Base-by-base conservation (phyloP, 345 rosid genomes). In the Diplotaxis tenuifolia region DNA sequence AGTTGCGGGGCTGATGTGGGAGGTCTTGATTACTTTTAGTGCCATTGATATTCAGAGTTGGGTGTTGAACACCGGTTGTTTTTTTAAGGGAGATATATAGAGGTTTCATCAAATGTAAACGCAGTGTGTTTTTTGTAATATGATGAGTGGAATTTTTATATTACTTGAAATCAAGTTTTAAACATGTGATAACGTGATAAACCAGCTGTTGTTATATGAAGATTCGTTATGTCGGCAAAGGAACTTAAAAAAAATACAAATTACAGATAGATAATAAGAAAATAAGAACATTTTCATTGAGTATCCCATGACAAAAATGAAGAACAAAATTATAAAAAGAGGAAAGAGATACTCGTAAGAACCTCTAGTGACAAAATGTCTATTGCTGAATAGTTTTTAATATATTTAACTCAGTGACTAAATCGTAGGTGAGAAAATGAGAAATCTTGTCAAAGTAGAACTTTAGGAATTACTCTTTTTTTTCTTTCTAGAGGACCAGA, bases 1-100 rank as follows among this genome's bases (percentile, higher is more conserved):
- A 18, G 56, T 36, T 69, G 58, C 28, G 3, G 74, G 79, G 10
- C 23, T 32, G 32, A 76, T 70, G 36, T 29, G 70, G 19, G 67
- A 29, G 31, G 61, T 32, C 21, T 55, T 55, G 32, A 23, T 55
- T 25, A 55, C 61, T 54, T 52, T 54, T 54, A 22, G 4, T 4
- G 27, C 9, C 59, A 54, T 54, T 54, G 29, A 11, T 11, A 21
- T 36, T 14, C n/a, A 36, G 42, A 36, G 42, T 10, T 36, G 14
- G 42, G 11, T 36, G 42, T 36, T 36, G n/a, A 36, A 36, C 42
- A 36, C n/a, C 11, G 11, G 42, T 10, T 36, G 14, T 36, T 10
- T 36, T 23, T 28, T 36, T 3, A 36, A 36, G 42, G n/a, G n/a
- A 36, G 42, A 36, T 36, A 10, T 10, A 36, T 55, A 23, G 23